Conservation (phyloP, 257 asterid species). For the Solanum corneliomulleri region DNA sequence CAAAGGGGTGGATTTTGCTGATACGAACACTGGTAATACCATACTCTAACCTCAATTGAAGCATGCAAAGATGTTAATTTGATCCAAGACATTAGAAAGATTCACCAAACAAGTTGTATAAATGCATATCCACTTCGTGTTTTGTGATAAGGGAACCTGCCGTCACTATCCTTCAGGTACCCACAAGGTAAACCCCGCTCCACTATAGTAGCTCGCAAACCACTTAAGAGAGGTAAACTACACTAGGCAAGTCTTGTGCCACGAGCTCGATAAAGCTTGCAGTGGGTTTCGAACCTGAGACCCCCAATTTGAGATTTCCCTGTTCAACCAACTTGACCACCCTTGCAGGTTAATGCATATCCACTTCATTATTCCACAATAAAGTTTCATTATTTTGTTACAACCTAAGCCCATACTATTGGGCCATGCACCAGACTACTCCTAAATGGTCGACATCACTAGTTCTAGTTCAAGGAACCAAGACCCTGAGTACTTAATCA, state of each 20-base stretch:
- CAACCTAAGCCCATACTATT: background rate
- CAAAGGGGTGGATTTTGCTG: background rate
- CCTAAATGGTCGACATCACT: background rate
- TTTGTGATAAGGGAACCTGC: background rate
- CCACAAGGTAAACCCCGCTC: background rate
- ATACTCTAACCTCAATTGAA: background rate
- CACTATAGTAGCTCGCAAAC: background rate
- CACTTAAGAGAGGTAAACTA: background rate
- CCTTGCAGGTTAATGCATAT: background rate
- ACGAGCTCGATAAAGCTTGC: background rate
- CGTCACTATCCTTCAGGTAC: background rate
- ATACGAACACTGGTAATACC: background rate
- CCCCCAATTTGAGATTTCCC: background rate
- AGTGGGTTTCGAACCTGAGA: background rate
- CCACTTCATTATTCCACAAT: background rate
- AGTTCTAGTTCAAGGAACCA: background rate
- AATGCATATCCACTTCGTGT: background rate
- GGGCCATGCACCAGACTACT: background rate
- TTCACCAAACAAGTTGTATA: background rate
- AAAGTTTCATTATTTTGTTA: background rate
- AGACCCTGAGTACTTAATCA: background rate
- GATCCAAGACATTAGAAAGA: background rate
- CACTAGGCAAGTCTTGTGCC: background rate
- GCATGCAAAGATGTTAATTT: background rate
- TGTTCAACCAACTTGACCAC: background rate